These are phyloP conservation scores for Claviceps maximensis DNA, from an alignment of 2,329 filamentous ascomycete species.

Conservation along the genomic window DNA sequence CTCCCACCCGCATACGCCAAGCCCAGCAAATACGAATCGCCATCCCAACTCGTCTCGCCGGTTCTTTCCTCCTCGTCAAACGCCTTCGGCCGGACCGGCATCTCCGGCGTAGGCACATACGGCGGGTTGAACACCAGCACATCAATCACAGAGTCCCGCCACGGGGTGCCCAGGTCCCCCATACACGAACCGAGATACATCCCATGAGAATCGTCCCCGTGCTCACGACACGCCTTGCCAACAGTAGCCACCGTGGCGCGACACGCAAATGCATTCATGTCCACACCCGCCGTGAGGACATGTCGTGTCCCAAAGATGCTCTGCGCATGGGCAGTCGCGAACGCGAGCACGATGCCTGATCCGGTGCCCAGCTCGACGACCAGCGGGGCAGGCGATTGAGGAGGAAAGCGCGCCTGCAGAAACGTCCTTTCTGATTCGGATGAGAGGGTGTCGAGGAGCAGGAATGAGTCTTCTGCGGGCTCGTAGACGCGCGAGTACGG, in stretches of 20 bases:
- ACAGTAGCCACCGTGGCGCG: conserved; percentile 60
- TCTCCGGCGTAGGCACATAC: conserved; percentile 74
- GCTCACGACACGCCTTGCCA: conserved; percentile 24
- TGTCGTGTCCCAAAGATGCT: conserved; percentile 59
- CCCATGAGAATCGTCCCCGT: conserved; percentile 23
- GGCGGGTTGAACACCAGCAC: conserved; percentile 93
- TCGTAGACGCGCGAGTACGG: conserved; percentile 83
- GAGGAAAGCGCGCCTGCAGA: conserved; percentile 48
- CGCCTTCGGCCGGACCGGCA: conserved; percentile 41
- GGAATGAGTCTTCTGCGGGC: conserved; percentile 88
- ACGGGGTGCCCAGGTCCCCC: conserved; percentile 53
- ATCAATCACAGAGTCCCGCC: conserved; percentile 51
- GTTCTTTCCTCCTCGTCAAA: conserved; percentile 9
- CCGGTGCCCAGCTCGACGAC: conserved; percentile 81
- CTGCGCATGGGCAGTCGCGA: conserved; percentile 62
- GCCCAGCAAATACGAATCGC: conserved; percentile 70
- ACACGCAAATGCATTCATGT: conserved; percentile 80
- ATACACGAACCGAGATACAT: conserved; percentile 53
- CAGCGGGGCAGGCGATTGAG: conserved; percentile 39
- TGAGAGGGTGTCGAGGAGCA: conserved; percentile 84
- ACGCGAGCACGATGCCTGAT: conserved; percentile 87
- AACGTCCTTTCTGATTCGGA: conserved; percentile 54
- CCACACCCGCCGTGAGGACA: conserved; percentile 62
- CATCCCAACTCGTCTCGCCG: conserved; percentile 45
- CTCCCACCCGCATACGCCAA: conserved; percentile 79